These are phyloP conservation scores for Metschnikowia noctiluminum DNA, from an alignment of 805 yeast genomes.

Conservation along the genomic window DNA sequence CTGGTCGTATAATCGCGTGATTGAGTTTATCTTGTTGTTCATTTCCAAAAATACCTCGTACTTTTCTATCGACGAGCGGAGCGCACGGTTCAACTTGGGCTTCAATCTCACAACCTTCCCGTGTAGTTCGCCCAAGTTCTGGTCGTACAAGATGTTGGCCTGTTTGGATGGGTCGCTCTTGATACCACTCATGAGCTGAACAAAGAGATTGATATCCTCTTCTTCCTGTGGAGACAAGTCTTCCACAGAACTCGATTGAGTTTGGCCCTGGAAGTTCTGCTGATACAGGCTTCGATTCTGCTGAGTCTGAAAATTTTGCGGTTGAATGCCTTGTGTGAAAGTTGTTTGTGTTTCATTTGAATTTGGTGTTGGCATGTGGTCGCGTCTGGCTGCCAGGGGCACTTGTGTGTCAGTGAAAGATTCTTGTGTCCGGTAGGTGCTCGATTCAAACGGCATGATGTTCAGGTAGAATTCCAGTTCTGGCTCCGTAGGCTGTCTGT, in stretches of 20 bases:
- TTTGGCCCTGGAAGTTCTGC: background rate
- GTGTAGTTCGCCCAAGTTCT: conserved; percentile 54
- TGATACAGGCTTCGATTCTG: background rate
- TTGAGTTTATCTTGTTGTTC: conserved; percentile 75
- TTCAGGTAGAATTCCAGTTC: conserved; percentile 24
- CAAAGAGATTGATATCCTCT: conserved; percentile 63
- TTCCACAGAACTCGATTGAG: conserved; percentile 8
- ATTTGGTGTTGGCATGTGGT: background rate
- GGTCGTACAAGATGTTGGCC: conserved; percentile 40
- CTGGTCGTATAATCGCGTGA: conserved; percentile 72
- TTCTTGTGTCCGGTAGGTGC: background rate
- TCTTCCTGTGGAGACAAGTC: conserved; percentile 61
- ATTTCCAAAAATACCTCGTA: conserved; percentile 67
- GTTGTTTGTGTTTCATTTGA: background rate
- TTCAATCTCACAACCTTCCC: conserved; percentile 56
- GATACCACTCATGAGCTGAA: conserved; percentile 58
- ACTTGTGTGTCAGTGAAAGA: conserved; percentile 2
- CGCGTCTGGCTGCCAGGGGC: background rate
- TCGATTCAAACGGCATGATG: conserved; percentile 12
- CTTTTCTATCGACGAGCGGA: conserved; percentile 55
- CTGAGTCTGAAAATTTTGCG: background rate
- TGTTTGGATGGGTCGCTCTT: conserved; percentile 45
- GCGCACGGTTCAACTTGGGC: conserved; percentile 64
- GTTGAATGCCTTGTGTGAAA: background rate
- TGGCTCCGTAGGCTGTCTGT: conserved; percentile 11